These are phyloP conservation scores for Kuraishia molischiana DNA, from an alignment of 805 yeast genomes.

Conservation along the genomic window DNA sequence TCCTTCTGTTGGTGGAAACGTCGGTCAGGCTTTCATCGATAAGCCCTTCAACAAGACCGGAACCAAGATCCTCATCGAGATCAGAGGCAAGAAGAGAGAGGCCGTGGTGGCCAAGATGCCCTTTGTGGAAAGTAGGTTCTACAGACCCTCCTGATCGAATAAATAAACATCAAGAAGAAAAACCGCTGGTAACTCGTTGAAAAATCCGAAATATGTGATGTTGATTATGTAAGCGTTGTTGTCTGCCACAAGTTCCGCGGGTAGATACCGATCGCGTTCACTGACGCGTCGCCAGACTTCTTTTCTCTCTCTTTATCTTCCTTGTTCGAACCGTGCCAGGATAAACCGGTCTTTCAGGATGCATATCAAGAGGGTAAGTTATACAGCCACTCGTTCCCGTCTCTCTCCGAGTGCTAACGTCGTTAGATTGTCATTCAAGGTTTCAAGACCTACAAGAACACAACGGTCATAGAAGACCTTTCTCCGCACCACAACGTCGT, in stretches of 20 bases:
- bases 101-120: slow-evolving; percentile 80
- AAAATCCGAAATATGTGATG: too few species aligned
- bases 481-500: slow-evolving; percentile 81
- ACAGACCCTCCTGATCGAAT: slow-evolving; percentile 26
- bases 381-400: too few species aligned
- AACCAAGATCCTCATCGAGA: slow-evolving; percentile 58
- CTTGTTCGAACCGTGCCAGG: neutral
- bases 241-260: too few species aligned
- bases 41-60: slow-evolving; percentile 68
- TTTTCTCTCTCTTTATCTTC: too few species aligned
- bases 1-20: slow-evolving; percentile 59
- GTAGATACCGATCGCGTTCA: too few species aligned
- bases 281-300: too few species aligned
- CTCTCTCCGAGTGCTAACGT: neutral
- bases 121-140: slow-evolving; percentile 66
- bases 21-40: slow-evolving; percentile 85
- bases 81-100: slow-evolving; percentile 75
- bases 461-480: slow-evolving; percentile 65
- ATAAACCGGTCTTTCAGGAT: slow-evolving; percentile 3
- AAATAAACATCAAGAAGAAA: neutral
- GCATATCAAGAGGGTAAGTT: slow-evolving; percentile 21
- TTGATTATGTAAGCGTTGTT: too few species aligned
- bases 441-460: slow-evolving; percentile 84
- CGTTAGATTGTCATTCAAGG: slow-evolving; percentile 75
- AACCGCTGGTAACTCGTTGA: neutral